Percentiles rank a stretch among this genome's conserved stretches.
These are phyloP conservation scores for Andrographis paniculata DNA, from an alignment of 305 asterid species.

Conservation along the genomic window DNA sequence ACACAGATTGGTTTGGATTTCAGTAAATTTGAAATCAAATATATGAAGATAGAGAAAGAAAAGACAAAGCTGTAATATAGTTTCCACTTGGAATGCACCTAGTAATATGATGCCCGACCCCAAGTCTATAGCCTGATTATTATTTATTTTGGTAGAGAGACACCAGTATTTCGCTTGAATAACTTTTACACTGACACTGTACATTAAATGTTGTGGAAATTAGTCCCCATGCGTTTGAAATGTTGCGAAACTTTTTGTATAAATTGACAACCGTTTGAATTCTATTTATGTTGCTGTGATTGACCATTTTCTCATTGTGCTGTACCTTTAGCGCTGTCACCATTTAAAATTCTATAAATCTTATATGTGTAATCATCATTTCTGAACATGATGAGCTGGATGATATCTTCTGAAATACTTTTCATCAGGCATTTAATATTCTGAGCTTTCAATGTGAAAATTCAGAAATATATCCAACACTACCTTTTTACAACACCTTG, in stretches of 20 bases:
- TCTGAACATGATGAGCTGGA: slow-evolving; percentile 14
- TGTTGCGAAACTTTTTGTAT: no score
- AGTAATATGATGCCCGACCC: not conserved
- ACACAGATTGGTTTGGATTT: no score
- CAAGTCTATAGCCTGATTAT: not conserved
- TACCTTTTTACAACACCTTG: slow-evolving; percentile 54
- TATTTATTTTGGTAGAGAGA: not conserved
- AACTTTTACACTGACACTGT: no score
- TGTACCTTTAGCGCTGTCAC: no score
- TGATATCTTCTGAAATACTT: slow-evolving; percentile 20
- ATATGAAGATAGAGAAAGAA: not conserved
- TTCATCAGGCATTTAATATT: slow-evolving; percentile 54
- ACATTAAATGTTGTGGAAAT: no score
- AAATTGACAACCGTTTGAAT: no score
- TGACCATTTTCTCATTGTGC: no score
- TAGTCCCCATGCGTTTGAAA: no score
- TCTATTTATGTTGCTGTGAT: no score
- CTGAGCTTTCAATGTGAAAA: slow-evolving; percentile 38
- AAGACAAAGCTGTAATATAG: not conserved
- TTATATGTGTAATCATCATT: not conserved
- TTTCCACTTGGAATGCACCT: not conserved
- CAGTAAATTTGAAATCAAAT: not conserved
- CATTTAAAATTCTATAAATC: not conserved
- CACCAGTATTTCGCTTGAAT: not conserved
- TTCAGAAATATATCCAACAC: slow-evolving; percentile 39